Base-by-base conservation (phyloP, 1,284 basidiomycete species). In the Pseudozyma pruni region DNA sequence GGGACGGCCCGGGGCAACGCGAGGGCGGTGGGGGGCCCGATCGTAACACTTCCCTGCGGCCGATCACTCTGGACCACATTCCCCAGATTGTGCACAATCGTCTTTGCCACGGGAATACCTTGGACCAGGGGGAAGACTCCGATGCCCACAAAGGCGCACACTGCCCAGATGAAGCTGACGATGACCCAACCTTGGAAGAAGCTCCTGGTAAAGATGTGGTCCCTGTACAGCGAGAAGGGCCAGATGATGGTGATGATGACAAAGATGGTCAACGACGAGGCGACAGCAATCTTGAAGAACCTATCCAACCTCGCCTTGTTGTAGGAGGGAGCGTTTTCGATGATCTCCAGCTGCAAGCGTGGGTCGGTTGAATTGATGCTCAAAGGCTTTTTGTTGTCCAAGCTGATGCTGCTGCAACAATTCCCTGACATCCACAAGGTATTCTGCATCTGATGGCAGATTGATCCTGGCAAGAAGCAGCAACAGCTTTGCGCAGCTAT, bases 121-220 rank as follows among this genome's bases (percentile, higher is more conserved):
- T 80, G 76, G 29, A 71, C 34, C 8, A 77, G 47, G 1, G 79
- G 79, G 44, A 62, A 77, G 22, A 80, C 50, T 5, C 72, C 74
- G 8, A 81, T 78, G 16, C 66, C 72, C 14, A 59, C 27, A 40
- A 80, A 78, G 4, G 61, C 74, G n/a, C 74, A 34, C 37, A 75
- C 41, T 7, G 76, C 76, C 80, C 80, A 81, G 37, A 79, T 70
- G 45, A 79, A 60, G 7, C 58, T 58, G 22, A 81, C 79, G 4
- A 74, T 59, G 10, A 79, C 60, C 80, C 80, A 81, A 20, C 80
- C 80, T 10, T 58, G 49, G 48, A 81, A 81, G 60, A 81, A 82
- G n/a, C 41, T 49, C 27, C 54, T 52, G 9, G 61, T 58, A 52
- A 82, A 82, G 45, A 81, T 73, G 68, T 80, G 80, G 53, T 74